Evolutionary conservation across 2,329 filamentous ascomycete species (phyloP), one percentile per base, ranked within the genome.

Genomic region (Neofusicoccum sp.): DNA sequence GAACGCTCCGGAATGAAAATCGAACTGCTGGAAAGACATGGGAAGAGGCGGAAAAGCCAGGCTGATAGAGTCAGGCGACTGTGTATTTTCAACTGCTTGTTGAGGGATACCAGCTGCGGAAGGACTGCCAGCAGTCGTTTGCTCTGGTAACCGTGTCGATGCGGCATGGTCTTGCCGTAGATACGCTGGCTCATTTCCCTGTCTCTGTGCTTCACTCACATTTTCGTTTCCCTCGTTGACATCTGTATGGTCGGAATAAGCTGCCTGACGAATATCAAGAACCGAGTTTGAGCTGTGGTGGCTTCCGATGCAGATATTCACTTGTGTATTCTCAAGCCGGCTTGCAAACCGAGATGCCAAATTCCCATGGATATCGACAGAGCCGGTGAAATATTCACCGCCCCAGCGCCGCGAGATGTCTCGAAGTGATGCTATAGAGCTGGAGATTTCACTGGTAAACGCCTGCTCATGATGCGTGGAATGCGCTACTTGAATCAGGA

Each of bases 321-420:
- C n/a, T 31, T 61, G 58, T 4, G 74, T 73, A 14, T 69, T 65
- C n/a, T 71, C 67, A 11, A 79, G 68, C 4, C 74, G 69, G 2
- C 62, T 62, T 0, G 75, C 74, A 59, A 78, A 76, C 49, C 75
- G 75, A 6, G 73, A 73, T 1, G 77, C 76, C 6, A 78, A 64
- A 61, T 75, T 77, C 43, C 56, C 54, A 14, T 43, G 22, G 6
- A 37, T 6, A 8, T 56, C 52, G n/a, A 8, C 3, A 11, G n/a
- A 28, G 45, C 16, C 43, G 52, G 37, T 64, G 39, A 48, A 64
- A 34, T 67, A 66, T 12, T 67, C 65, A 4, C 76, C 75, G 50
- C 72, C 73, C 76, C 76, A 79, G n/a, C 78, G 70, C 4, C 68
- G 66, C 0, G 77, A 75, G 5, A 80, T 77, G 22, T 77, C 74